phyloP scores from a whole-genome alignment of 306 rosid species.

The Purshia tridentata region DNA sequence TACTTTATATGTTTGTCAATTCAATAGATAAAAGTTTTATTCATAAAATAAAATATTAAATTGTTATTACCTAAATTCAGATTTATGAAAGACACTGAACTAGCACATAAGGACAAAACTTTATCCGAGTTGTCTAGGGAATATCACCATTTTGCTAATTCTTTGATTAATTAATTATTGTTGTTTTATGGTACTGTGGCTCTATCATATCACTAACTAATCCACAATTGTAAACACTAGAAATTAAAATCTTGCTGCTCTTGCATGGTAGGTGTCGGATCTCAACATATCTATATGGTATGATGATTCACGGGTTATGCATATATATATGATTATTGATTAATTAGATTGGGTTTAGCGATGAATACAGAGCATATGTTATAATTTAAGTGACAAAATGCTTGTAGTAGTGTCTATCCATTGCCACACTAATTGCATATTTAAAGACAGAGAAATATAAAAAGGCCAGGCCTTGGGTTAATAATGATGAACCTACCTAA shows the following conservation, averaged over 20 bases:
- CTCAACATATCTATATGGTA: not conserved
- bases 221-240: not conserved
- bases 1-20: too few species aligned
- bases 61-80: too few species aligned
- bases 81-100: slow-evolving; percentile 13
- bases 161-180: not conserved
- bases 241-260: not conserved
- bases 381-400: not conserved
- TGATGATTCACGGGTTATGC: not conserved
- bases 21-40: too few species aligned
- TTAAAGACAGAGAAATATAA: too few species aligned
- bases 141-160: not conserved
- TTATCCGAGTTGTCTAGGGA: not conserved
- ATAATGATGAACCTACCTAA: not conserved
- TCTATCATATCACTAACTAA: not conserved
- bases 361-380: not conserved
- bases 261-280: slow-evolving; percentile 4
- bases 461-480: not conserved
- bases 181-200: not conserved
- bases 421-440: too few species aligned
- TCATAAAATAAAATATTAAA: too few species aligned
- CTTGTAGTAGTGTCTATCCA: not conserved
- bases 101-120: slow-evolving; percentile 16
- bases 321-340: too few species aligned
- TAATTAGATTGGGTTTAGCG: not conserved